Base-by-base conservation (phyloP, 1,139 yeast species). In the Insectozyma bohioensis region DNA sequence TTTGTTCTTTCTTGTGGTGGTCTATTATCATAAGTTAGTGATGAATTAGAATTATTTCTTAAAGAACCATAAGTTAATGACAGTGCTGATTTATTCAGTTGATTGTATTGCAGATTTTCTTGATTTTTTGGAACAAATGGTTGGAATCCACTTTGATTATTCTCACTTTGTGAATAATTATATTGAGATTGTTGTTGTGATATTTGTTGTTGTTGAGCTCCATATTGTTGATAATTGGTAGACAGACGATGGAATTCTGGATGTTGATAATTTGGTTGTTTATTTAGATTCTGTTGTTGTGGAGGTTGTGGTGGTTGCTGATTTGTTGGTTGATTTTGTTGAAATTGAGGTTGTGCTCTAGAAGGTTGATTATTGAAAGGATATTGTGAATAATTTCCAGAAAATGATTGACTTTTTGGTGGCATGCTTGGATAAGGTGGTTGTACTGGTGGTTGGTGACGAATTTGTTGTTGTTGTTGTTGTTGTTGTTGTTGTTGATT, bases 1-100 rank as follows among this genome's bases (percentile, higher is more conserved):
- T 22, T 24, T 14, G 11, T 18, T 19, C 8, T 12, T 15, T 12
- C 12, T 23, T 29, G 33, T 10, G 21, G 29, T 5, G 38, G 23
- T 12, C 30, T 26, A 21, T 13, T 12, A 7, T 39, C 43, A 17
- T 35, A 29, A 9, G 40, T 32, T 20, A 35, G 27, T 4, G 44
- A 30, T 30, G 28, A 37, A 3, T 37, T 21, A 4, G 40, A 33
- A 7, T 21, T 24, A 25, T 26, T 29, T 24, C 31, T 6, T 13
- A 18, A 11, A 12, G 7, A 13, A 6, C 25, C 38, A 26, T 31
- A 26, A 24, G 40, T 23, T 26, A 35, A 28, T 16, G 40, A 31
- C n/a, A 35, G 31, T n/a, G 40, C 34, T 12, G 45, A 32, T 17
- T 19, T 21, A 30, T 32, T 34, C 19, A 30, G 26, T 2, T 13